These are phyloP conservation scores for Mycena olivaceomarginata DNA, from an alignment of 768 basidiomycete genomes.

Conservation along the genomic window DNA sequence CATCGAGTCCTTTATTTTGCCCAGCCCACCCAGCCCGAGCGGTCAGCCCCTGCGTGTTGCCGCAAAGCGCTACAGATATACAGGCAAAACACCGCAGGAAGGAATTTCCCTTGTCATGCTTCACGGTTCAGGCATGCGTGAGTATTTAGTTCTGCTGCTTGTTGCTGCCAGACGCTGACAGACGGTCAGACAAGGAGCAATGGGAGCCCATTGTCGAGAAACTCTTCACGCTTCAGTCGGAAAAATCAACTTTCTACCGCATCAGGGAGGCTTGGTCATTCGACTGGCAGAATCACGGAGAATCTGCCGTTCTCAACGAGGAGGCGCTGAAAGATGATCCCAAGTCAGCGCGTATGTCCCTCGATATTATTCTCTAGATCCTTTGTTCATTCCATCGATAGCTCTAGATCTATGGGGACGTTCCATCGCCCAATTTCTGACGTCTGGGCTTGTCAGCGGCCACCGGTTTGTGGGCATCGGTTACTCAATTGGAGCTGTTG, in stretches of 20 bases:
- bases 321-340: conserved; percentile 40
- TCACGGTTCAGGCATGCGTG: conserved; percentile 21
- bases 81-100: not conserved
- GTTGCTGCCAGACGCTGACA: not conserved
- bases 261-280: conserved; percentile 53
- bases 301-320: conserved; percentile 48
- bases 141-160: not conserved
- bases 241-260: not conserved
- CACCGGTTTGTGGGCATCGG: no score
- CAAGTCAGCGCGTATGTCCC: no score
- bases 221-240: conserved; percentile 42
- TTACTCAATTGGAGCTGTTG: no score
- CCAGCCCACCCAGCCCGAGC: not conserved
- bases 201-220: conserved; percentile 28
- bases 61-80: not conserved
- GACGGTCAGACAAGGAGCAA: no score
- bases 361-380: no score
- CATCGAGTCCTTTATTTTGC: not conserved
- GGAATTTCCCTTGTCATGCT: conserved; percentile 24
- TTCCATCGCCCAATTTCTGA: no score
- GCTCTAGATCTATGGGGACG: no score
- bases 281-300: no score
- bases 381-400: no score
- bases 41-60: not conserved
- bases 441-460: no score